phyloP scores from a whole-genome alignment of 768 basidiomycete species.

The Baorangia bicolor region DNA sequence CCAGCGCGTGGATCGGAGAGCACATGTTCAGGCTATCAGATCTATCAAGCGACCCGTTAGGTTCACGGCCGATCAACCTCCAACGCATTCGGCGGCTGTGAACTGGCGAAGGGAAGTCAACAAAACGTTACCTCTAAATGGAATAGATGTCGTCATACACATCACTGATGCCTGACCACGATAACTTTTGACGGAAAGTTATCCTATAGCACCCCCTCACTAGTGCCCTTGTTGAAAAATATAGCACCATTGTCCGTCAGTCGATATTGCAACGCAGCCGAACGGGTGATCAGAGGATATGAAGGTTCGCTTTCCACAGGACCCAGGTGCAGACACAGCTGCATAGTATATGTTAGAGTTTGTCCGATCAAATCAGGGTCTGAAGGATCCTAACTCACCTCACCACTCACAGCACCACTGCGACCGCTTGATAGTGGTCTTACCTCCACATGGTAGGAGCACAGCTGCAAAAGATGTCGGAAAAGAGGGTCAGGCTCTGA shows the following conservation, averaged over 20 bases:
- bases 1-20: not conserved
- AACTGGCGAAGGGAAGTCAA: not conserved
- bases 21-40: too few relatives aligned
- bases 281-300: constrained; percentile 47
- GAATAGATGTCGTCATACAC: not conserved
- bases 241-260: constrained; percentile 62
- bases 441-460: constrained; percentile 71
- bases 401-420: constrained; percentile 76
- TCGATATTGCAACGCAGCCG: constrained; percentile 65
- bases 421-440: constrained; percentile 68
- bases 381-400: constrained; percentile 42
- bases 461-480: constrained; percentile 57
- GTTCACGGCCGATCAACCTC: not conserved
- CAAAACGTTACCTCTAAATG: not conserved
- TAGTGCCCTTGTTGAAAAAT: constrained; percentile 75
- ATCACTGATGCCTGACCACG: not conserved
- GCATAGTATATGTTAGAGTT: not conserved
- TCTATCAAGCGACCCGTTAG: not conserved
- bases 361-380: not conserved
- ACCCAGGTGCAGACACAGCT: constrained; percentile 67
- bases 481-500: constrained; percentile 61
- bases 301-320: constrained; percentile 36
- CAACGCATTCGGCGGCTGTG: not conserved
- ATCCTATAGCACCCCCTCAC: constrained; percentile 55
- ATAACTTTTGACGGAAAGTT: not conserved